A percentile compares a stretch with the other conserved stretches of the same genome.
Conservation (phyloP, 352 stramenopile species). For the Phytophthora pini region DNA sequence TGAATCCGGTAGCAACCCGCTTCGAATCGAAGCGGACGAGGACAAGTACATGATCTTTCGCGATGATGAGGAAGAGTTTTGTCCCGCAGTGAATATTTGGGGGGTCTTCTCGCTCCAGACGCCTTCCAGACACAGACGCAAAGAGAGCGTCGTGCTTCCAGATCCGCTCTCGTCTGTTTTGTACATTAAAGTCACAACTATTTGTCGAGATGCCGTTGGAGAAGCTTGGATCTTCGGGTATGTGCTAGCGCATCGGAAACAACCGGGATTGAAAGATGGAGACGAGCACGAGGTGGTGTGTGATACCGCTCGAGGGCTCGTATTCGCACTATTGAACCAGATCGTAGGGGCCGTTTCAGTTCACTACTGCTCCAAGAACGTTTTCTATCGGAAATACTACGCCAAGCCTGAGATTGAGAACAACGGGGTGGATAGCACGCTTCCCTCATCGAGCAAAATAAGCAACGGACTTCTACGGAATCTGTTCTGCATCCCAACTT, state of each 20-base stretch:
- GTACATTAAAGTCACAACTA: slow-evolving; percentile 34
- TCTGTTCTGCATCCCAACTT: slow-evolving; percentile 32
- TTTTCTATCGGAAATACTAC: slow-evolving; percentile 34
- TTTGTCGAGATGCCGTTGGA: slow-evolving; percentile 35
- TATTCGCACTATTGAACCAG: slow-evolving; percentile 29
- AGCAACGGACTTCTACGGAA: slow-evolving; percentile 5
- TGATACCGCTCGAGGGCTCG: slow-evolving; percentile 26
- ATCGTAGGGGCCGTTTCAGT: slow-evolving; percentile 33
- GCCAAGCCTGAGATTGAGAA: not conserved
- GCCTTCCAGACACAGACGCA: slow-evolving; percentile 11
- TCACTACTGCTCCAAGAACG: slow-evolving; percentile 33
- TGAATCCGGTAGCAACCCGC: slow-evolving; percentile 3
- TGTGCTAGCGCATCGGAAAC: slow-evolving; percentile 24
- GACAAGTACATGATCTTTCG: slow-evolving; percentile 38
- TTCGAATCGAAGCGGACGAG: slow-evolving; percentile 36
- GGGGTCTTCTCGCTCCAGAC: slow-evolving; percentile 29
- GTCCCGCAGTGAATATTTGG: slow-evolving; percentile 44
- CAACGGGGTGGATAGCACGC: not conserved
- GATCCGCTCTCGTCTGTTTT: slow-evolving; percentile 28
- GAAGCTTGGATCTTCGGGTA: slow-evolving; percentile 38
- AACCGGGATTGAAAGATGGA: slow-evolving; percentile 7
- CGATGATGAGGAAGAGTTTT: slow-evolving; percentile 39
- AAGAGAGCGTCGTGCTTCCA: slow-evolving; percentile 23
- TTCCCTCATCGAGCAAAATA: slow-evolving; percentile 10
- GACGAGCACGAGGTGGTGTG: slow-evolving; percentile 32